Evolutionary conservation across 306 rosid genomes (phyloP), one percentile per base, ranked within the genome.

Genomic region (Crataegus laevigata): DNA sequence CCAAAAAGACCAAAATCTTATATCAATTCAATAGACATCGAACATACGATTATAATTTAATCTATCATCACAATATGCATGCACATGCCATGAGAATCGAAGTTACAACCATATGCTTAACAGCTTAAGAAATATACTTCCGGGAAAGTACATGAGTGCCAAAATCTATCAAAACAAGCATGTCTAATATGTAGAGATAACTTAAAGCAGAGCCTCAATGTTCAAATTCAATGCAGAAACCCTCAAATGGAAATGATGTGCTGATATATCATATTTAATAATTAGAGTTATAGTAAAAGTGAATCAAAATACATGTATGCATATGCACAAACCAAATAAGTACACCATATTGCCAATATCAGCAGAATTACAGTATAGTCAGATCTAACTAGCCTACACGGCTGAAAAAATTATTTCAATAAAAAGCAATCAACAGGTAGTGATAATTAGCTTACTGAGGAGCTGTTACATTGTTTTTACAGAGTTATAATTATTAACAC

Each of bases 1-100:
- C 65, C 61, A 72, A 68, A 86, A 75, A 24, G 28, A 43, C 34
- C 43, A 68, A 54, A 42, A 52, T 30, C 78, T 42, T 68, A 76
- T 38, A 71, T 59, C 14, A 28, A 70, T 78, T 62, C 75, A 45
- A 70, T 66, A 66, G 69, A 17, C 9, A 66, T 21, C 54, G 54
- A 47, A 54, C 32, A 28, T 10, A 66, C 47, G 29, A 25, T 24
- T 17, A 28, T 68, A 42, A 22, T 13, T 26, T 42, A 52, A 71
- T 51, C 29, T 17, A 21, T 29, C 24, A 71, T n/a, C 43, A 24
- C 38, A 15, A 36, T 1, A 58, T 8, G 51, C 76, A 69, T 8
- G 34, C 22, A 63, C 18, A 29, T 11, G 13, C n/a, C 25, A 38
- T 4, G 5, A 52, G 29, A 52, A 52, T 25, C 1, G 0, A 66